Evolutionary conservation across 1,284 basidiomycete species (phyloP).

Genomic region (Taiwanofungus camphoratus): DNA sequence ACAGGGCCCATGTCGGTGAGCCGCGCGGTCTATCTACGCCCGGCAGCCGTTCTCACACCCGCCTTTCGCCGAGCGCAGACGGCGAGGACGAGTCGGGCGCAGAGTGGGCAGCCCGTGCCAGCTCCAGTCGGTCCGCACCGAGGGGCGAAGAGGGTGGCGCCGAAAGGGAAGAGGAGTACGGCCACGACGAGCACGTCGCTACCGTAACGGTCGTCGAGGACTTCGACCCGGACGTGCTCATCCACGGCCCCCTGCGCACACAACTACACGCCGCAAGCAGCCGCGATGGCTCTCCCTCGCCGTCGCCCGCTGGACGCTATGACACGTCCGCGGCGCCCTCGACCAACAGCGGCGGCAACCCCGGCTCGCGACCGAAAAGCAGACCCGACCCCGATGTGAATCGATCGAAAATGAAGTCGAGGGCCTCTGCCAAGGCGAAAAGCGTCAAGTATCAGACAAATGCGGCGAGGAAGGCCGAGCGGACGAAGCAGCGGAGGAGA

Average conservation of each 20-base stretch:
- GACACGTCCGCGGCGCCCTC: not conserved
- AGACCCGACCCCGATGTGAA: not conserved
- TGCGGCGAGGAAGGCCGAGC: constrained; percentile 48
- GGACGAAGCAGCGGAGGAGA: constrained; percentile 51
- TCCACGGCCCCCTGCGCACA: constrained; percentile 35
- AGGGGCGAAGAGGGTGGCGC: constrained; percentile 22
- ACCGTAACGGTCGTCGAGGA: constrained; percentile 81
- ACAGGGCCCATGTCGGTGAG: constrained; percentile 47
- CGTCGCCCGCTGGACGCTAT: not conserved
- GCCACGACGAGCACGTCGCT: constrained; percentile 72
- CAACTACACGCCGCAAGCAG: too few species aligned
- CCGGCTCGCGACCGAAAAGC: not conserved
- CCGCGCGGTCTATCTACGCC: not conserved
- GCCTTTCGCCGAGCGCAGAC: not conserved
- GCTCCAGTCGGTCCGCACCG: not conserved
- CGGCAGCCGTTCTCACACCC: not conserved
- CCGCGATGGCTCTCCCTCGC: not conserved
- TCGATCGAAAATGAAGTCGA: constrained; percentile 17
- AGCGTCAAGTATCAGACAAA: constrained; percentile 62
- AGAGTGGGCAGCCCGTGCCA: not conserved
- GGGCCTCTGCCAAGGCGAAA: constrained; percentile 27
- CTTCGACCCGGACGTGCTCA: constrained; percentile 60
- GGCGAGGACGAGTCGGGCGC: not conserved
- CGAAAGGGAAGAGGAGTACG: constrained; percentile 57
- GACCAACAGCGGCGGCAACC: not conserved